Conservation (phyloP, 176 grass and related monocot genomes). For the Phyllostachys edulis region DNA sequence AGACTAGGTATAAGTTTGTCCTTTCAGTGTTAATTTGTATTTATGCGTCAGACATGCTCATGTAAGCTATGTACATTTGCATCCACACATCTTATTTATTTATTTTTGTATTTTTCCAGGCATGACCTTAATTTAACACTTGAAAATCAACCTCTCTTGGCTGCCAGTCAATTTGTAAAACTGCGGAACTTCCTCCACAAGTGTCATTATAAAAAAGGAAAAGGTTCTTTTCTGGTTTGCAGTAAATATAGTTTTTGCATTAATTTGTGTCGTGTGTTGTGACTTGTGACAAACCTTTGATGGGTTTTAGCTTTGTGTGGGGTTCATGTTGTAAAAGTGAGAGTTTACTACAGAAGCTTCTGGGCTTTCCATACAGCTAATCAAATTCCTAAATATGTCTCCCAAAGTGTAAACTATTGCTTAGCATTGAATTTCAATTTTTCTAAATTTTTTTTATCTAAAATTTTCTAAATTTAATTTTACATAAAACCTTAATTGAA, state of each 20-base stretch:
- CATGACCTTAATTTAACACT: conserved; percentile 48
- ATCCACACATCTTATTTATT: conserved; percentile 10
- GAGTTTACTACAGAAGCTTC: neutral
- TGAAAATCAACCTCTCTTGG: conserved; percentile 51
- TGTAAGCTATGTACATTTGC: neutral
- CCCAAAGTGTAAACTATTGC: neutral
- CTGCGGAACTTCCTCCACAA: conserved; percentile 52
- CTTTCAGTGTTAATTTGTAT: conserved; percentile 1
- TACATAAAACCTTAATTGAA: neutral
- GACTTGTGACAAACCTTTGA: neutral
- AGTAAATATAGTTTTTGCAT: neutral
- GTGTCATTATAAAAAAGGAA: conserved; percentile 29
- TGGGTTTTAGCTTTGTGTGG: neutral
- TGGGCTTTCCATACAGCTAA: neutral
- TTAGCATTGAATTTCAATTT: neutral
- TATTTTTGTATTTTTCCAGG: conserved; percentile 34
- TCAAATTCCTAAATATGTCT: neutral
- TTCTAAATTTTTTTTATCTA: neutral
- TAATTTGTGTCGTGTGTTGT: neutral
- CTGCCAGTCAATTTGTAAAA: conserved; percentile 37
- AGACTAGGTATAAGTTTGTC: conserved; percentile 50
- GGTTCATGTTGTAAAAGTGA: neutral
- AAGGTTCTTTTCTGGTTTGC: conserved; percentile 42
- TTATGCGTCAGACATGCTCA: neutral
- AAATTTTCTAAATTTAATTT: neutral